A percentile compares a stretch with the other conserved stretches of the same genome.
These are phyloP conservation scores for Nematocida sp. DNA, from an alignment of 371 early-diverging fungal genomes.

Conservation along the genomic window DNA sequence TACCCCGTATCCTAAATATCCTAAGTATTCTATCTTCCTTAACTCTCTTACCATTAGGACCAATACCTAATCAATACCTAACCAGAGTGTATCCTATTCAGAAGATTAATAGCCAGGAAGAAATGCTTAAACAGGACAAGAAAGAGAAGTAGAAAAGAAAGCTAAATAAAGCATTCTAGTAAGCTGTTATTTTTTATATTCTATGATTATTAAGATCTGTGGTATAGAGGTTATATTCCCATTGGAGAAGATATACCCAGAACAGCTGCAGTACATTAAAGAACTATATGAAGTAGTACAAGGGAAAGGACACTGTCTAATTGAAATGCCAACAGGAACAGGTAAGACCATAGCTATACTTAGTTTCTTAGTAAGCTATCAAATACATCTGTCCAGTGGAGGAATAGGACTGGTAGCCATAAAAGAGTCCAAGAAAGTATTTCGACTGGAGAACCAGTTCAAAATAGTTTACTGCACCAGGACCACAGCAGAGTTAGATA, in stretches of 20 bases:
- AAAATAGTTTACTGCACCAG: slow-evolving; percentile 95
- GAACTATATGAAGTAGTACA: slow-evolving; percentile 83
- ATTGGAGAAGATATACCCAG: slow-evolving; percentile 95
- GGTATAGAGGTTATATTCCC: slow-evolving; percentile 90
- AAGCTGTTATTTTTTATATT: too few species aligned
- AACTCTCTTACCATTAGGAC: too few species aligned
- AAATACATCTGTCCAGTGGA: slow-evolving; percentile 53
- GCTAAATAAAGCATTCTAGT: not conserved
- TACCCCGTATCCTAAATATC: not conserved
- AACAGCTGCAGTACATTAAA: slow-evolving; percentile 94
- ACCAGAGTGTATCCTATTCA: too few species aligned
- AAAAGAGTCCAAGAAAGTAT: slow-evolving; percentile 13
- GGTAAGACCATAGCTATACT: slow-evolving; percentile 94
- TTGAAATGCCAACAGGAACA: slow-evolving; percentile 99
- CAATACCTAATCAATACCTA: too few species aligned
- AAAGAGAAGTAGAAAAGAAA: not conserved
- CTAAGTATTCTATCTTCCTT: too few species aligned
- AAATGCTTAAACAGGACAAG: too few species aligned
- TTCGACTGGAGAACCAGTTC: slow-evolving; percentile 12
- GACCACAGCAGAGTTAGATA: slow-evolving; percentile 91
- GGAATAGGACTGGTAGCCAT: slow-evolving; percentile 17
- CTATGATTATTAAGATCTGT: slow-evolving; percentile 68
- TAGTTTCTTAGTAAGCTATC: slow-evolving; percentile 86
- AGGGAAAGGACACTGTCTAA: slow-evolving; percentile 80
- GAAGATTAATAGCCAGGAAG: too few species aligned